Conservation (phyloP, 148 eudicot species). For the Gaultheria prostrata region DNA sequence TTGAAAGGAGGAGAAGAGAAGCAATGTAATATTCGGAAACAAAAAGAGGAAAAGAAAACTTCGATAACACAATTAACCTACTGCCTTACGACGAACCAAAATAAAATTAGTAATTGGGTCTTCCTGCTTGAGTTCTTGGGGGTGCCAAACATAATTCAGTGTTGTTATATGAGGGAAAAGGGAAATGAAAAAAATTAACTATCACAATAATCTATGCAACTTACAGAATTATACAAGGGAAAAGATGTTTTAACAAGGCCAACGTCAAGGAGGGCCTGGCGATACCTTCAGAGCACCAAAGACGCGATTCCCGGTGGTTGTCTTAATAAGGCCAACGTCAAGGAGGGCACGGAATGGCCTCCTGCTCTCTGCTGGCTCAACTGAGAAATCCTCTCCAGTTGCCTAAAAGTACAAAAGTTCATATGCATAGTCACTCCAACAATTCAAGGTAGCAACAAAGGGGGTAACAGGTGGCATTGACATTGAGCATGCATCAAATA, state of each 20-base stretch:
- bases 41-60: not conserved
- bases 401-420: slow-evolving; percentile 38
- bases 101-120: not conserved
- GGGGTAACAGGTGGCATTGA: not conserved
- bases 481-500: not conserved
- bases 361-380: slow-evolving; percentile 72
- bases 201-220: not conserved
- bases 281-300: slow-evolving; percentile 90
- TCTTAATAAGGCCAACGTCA: slow-evolving; percentile 80
- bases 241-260: too few species aligned
- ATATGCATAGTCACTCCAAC: not conserved
- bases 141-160: not conserved
- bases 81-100: not conserved
- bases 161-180: not conserved
- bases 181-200: not conserved
- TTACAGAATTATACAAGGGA: not conserved
- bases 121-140: not conserved
- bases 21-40: not conserved
- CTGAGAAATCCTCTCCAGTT: slow-evolving; percentile 79
- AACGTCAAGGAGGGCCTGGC: not conserved
- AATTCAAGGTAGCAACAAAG: not conserved
- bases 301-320: slow-evolving; percentile 84
- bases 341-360: slow-evolving; percentile 89
- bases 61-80: not conserved
- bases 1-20: not conserved